Percentiles rank a stretch among this genome's conserved stretches.
Conservation (phyloP, 768 basidiomycete genomes). For the Psilocybe azurescens region DNA sequence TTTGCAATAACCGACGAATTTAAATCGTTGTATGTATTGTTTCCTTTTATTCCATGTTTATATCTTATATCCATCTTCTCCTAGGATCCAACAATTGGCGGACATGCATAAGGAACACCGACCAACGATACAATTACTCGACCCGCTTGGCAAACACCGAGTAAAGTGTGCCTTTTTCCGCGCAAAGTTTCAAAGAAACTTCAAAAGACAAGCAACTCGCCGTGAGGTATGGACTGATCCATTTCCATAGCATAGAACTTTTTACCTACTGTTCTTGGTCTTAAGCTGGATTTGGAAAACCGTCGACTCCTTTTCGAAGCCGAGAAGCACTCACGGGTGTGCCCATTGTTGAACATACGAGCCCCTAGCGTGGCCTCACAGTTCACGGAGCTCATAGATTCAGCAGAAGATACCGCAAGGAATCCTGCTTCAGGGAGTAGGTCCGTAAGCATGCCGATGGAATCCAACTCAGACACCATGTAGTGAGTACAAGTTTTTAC, state of each 20-base stretch:
- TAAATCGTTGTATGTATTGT: not conserved
- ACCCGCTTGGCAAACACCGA: not conserved
- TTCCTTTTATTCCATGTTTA: not conserved
- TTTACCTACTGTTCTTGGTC: not conserved
- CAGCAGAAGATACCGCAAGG: not conserved
- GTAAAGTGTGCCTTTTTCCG: constrained; percentile 12
- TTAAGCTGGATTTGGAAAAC: constrained; percentile 10
- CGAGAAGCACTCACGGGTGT: constrained; percentile 2
- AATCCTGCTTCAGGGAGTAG: not conserved
- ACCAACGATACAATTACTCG: not conserved
- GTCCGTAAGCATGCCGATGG: not conserved
- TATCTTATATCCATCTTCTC: not conserved
- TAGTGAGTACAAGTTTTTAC: constrained; percentile 15
- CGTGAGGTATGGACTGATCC: constrained; percentile 6
- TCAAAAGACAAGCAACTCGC: constrained; percentile 3
- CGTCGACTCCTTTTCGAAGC: not conserved
- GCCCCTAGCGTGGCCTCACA: not conserved
- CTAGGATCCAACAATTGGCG: not conserved
- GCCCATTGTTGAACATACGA: not conserved
- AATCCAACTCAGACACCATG: constrained; percentile 16
- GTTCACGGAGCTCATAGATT: not conserved
- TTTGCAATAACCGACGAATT: not conserved
- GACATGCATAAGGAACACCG: not conserved
- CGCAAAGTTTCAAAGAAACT: not conserved
- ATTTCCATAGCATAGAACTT: not conserved